Base-by-base conservation (phyloP, 1,284 basidiomycete species). In the Puccinia triticina region DNA sequence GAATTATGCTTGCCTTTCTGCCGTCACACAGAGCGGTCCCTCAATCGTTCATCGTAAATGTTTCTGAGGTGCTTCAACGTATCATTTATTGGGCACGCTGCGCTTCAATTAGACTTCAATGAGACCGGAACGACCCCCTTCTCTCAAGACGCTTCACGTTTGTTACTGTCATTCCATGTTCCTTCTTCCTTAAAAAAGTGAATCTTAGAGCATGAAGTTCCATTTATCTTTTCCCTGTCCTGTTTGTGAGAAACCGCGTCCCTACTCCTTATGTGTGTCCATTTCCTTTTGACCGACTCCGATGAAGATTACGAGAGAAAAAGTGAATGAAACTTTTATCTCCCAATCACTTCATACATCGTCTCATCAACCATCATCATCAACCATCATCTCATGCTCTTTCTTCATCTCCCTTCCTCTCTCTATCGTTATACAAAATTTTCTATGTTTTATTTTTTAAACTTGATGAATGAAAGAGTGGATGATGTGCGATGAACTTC, bases 21-120 rank as follows among this genome's bases (percentile, higher is more conserved):
- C 40, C 40, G 12, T 43, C 12, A 7, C 37, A 16, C 57, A 82
- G 79, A 82, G 79, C 34, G 79, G 79, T 64, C 79, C 79, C 18
- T 82, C 79, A 11, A 82, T 82, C 29, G 79, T 82, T 61, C 79
- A 82, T 43, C 79, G 79, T 43, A 82, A 82, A 75, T 82, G 79
- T 66, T 82, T 82, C 71, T 82, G 23, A 82, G 72, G 11, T 66
- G 26, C 40, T 43, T 43, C 40, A 43, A 43, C 40, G 12, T 43
- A 43, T 26, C 26, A 34, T 34, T 50, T 55, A n/a, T 50, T 46
- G 32, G 14, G 4, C 40, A 34, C 40, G 37, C 26, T 40, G 21
- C 43, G 23, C 23, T 48, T 26, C n/a, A 48, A 1, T 71, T 40
- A 37, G 16, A 66, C 14, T 18, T 66, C 61, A 40, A 66, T 66